Evolutionary conservation across 1,284 basidiomycete species (phyloP).

Genomic region (Fomitiporia mediterranea): DNA sequence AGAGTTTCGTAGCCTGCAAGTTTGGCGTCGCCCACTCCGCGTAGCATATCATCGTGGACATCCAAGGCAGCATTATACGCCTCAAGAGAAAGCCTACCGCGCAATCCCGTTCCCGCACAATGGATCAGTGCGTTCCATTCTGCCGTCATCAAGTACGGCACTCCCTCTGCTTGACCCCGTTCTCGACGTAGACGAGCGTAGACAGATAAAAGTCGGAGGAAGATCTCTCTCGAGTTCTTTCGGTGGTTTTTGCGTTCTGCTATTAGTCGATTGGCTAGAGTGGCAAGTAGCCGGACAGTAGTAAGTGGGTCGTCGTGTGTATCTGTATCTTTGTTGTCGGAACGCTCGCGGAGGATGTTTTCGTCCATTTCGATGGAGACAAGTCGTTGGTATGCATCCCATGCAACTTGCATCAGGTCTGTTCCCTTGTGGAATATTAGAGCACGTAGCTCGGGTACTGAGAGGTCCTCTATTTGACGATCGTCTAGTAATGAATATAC

Average conservation of each 20-base stretch:
- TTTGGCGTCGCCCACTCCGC: constrained; percentile 27
- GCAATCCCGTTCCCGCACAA: constrained; percentile 60
- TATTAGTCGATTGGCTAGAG: constrained; percentile 47
- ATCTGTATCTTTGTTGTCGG: constrained; percentile 16
- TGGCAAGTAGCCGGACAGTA: constrained; percentile 28
- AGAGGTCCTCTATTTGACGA: background rate
- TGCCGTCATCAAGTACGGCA: constrained; percentile 40
- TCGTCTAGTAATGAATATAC: no score
- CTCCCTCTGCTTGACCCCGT: constrained; percentile 33
- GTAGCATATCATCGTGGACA: constrained; percentile 54
- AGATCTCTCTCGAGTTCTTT: constrained; percentile 48
- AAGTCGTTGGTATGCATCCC: constrained; percentile 52
- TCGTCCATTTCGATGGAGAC: constrained; percentile 33
- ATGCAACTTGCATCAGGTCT: constrained; percentile 36
- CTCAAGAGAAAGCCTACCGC: constrained; percentile 43
- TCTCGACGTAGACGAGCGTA: constrained; percentile 48
- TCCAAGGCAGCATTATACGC: constrained; percentile 59
- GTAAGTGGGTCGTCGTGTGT: constrained; percentile 20
- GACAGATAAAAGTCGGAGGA: constrained; percentile 60
- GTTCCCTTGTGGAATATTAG: constrained; percentile 6
- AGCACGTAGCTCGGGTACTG: background rate
- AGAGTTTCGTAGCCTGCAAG: background rate
- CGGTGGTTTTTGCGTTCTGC: constrained; percentile 36
- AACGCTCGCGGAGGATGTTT: constrained; percentile 14
- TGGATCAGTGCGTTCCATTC: constrained; percentile 75